Conservation (phyloP, 768 basidiomycete genomes). For the Russula vinacea region DNA sequence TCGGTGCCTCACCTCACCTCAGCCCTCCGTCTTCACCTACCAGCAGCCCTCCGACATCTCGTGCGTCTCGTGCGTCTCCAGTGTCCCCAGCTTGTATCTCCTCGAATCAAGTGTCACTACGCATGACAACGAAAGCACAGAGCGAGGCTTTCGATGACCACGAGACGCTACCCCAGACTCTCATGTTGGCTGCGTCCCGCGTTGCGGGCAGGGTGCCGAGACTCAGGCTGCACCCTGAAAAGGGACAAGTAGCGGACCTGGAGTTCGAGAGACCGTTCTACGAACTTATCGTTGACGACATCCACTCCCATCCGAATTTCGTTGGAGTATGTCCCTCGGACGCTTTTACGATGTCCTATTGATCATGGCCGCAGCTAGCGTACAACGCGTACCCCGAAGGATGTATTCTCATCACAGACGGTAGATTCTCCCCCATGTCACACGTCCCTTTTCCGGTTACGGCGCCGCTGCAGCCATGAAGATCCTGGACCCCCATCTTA, state of each 20-base stretch:
- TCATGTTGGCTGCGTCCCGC: constrained; percentile 33
- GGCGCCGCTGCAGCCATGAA: constrained; percentile 59
- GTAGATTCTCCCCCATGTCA: constrained; percentile 41
- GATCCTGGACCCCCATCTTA: constrained; percentile 78
- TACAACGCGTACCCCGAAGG: constrained; percentile 81
- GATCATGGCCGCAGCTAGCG: constrained; percentile 53
- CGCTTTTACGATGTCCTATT: not conserved
- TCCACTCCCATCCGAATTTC: too few species aligned
- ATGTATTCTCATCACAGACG: constrained; percentile 87
- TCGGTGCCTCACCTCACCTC: constrained; percentile 73
- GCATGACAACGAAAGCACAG: constrained; percentile 30
- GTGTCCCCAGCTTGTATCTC: constrained; percentile 14
- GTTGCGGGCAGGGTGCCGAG: constrained; percentile 10
- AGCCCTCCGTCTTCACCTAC: constrained; percentile 42
- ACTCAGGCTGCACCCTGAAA: constrained; percentile 42
- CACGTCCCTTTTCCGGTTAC: not conserved
- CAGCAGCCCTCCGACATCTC: constrained; percentile 31
- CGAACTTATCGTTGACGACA: constrained; percentile 89
- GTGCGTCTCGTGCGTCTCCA: constrained; percentile 27
- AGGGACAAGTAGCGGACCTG: constrained; percentile 46
- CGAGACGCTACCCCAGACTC: constrained; percentile 55
- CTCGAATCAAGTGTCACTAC: constrained; percentile 16
- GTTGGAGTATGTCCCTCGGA: too few species aligned
- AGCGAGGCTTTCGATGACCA: constrained; percentile 60
- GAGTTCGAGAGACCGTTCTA: constrained; percentile 74